phyloP scores from a whole-genome alignment of 495 filamentous ascomycete species.

The Xylaria acuta region DNA sequence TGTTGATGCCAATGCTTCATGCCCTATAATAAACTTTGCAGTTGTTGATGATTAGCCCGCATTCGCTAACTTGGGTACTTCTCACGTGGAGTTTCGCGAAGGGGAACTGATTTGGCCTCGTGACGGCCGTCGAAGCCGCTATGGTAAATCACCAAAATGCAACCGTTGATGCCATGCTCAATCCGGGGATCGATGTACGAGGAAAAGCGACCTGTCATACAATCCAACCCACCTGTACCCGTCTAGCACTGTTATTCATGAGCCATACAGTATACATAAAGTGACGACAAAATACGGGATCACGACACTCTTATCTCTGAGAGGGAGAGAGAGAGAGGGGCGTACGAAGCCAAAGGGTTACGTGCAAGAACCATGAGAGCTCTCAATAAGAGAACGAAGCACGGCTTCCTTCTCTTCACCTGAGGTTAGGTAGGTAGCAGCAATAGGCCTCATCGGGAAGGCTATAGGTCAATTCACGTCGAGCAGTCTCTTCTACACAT shows the following conservation, averaged over 20 bases:
- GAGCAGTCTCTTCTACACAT: background rate
- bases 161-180: conserved; percentile 2
- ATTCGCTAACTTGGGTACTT: background rate
- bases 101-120: background rate
- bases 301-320: too few species aligned
- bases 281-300: background rate
- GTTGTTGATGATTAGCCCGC: background rate
- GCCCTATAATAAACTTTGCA: background rate
- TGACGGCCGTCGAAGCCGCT: background rate
- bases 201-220: too few species aligned
- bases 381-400: background rate
- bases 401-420: background rate
- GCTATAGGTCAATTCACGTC: background rate
- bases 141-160: conserved; percentile 16
- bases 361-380: background rate
- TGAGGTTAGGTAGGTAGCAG: background rate
- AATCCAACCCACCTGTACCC: too few species aligned
- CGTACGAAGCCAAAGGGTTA: background rate
- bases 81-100: background rate
- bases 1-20: background rate
- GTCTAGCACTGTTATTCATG: background rate
- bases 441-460: background rate
- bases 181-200: background rate
- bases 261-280: background rate
- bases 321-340: too few species aligned